Conservation (phyloP, 495 filamentous ascomycete genomes). For the Penicillium antarcticum region DNA sequence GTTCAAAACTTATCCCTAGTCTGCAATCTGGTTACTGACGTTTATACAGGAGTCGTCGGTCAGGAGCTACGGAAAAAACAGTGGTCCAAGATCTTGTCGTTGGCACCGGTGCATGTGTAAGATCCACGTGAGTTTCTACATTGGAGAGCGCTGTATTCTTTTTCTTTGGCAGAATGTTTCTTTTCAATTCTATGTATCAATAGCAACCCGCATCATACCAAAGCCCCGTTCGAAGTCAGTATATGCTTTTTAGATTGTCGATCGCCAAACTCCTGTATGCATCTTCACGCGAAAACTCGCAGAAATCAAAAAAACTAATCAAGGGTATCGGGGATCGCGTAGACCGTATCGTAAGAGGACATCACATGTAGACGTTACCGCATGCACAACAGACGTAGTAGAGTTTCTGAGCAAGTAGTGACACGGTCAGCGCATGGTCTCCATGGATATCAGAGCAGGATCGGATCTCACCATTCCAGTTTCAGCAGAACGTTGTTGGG, state of each 20-base stretch:
- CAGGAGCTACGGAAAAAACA: slow-evolving; percentile 81
- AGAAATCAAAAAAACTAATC: slow-evolving; percentile 13
- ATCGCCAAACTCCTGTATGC: slow-evolving; percentile 14
- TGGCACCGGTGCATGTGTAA: slow-evolving; percentile 92
- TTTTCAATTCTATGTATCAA: slow-evolving; percentile 31
- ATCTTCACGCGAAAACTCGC: neutral
- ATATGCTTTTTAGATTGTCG: neutral
- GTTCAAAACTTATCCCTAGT: neutral
- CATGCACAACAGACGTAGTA: slow-evolving; percentile 96
- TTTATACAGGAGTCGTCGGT: slow-evolving; percentile 67
- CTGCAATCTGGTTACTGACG: slow-evolving; percentile 19
- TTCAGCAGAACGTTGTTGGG: slow-evolving; percentile 90
- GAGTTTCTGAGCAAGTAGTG: slow-evolving; percentile 66
- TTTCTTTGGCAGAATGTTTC: slow-evolving; percentile 22
- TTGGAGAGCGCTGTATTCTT: slow-evolving; percentile 28
- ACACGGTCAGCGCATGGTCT: neutral
- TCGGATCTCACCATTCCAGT: slow-evolving; percentile 85
- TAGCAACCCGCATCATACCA: slow-evolving; percentile 12
- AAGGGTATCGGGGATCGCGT: slow-evolving; percentile 37
- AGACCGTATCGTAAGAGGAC: slow-evolving; percentile 18
- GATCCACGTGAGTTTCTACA: slow-evolving; percentile 26
- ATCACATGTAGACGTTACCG: slow-evolving; percentile 75
- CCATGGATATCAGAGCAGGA: neutral
- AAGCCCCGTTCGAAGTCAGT: neutral
- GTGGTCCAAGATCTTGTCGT: slow-evolving; percentile 96